Evolutionary conservation across 2,329 filamentous ascomycete genomes (phyloP), one percentile per base, ranked within the genome.

Genomic region (Penicillium thymicola): DNA sequence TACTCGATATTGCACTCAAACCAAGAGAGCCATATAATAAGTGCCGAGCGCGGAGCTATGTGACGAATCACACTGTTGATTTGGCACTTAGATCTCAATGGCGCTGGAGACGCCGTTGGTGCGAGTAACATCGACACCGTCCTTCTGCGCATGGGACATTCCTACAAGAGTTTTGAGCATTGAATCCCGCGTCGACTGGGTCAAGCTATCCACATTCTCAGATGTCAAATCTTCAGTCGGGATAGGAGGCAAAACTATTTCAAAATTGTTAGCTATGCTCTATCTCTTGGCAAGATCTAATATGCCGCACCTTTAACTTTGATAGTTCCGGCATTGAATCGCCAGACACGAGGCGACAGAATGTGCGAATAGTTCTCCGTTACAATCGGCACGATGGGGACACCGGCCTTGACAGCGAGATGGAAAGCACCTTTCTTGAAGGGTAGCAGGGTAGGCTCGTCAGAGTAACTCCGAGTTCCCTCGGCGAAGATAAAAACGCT

Each of bases 381-480:
- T 45, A 92, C 88, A 36, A 95, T 83, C 0, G 94, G 94, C 4
- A 99, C 88, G 67, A 99, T 90, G 27, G 92, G 92, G 6, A 97
- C 94, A 63, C 91, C 89, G 2, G 93, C 93, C 80, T 97, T 90
- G 21, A 99, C 85, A 44, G 94, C 94, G 34, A 99, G 82, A 74
- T 99, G 93, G 76, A 99, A 99, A 45, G 93, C 94, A 58, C 94
- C 94, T 81, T 99, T 99, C 79, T 99, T 99, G 82, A 97, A 99
- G n/a, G 92, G 90, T 53, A 97, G 80, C 67, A 99, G 78, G 57
- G 82, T 84, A 2, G 94, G 89, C 53, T 92, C 87, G 66, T 88
- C 85, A 55, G 89, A 83, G 77, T 97, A 96, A 72, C 90, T 95
- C 64, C 94, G 85, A 1, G 94, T 99, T 49, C 94, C 94, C 78